phyloP scores from a whole-genome alignment of 805 yeast genomes.

The Maudiozyma barnettii region DNA sequence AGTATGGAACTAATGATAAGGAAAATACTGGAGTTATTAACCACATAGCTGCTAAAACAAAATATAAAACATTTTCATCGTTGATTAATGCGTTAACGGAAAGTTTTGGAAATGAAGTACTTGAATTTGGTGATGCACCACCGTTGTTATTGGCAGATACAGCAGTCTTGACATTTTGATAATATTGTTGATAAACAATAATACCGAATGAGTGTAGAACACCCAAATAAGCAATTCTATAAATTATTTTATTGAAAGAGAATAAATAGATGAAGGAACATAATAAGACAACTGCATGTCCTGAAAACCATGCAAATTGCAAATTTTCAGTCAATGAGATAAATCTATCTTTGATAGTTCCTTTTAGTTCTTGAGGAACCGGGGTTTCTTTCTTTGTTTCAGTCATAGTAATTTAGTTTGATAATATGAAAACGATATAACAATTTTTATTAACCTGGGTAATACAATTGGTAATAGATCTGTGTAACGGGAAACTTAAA shows the following conservation, averaged over 20 bases:
- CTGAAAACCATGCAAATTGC: conserved; percentile 72
- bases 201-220: conserved; percentile 68
- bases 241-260: conserved; percentile 37
- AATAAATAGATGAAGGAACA: conserved; percentile 28
- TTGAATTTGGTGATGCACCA: not conserved
- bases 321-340: conserved; percentile 33
- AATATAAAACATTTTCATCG: conserved; percentile 70
- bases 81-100: conserved; percentile 24
- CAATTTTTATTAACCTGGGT: too few species aligned
- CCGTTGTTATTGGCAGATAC: not conserved
- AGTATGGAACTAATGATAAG: conserved; percentile 62
- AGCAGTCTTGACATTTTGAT: not conserved
- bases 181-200: conserved; percentile 53
- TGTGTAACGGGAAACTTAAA: too few species aligned
- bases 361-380: not conserved
- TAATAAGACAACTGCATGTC: conserved; percentile 42
- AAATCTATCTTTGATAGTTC: conserved; percentile 6
- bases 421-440: too few species aligned
- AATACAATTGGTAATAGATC: too few species aligned
- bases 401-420: too few species aligned
- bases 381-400: not conserved
- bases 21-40: conserved; percentile 48
- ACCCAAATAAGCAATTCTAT: conserved; percentile 52
- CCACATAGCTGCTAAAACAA: conserved; percentile 47
- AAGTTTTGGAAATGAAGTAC: not conserved